phyloP scores from a whole-genome alignment of 2,329 filamentous ascomycete genomes.

The Hypoxylon sp. region DNA sequence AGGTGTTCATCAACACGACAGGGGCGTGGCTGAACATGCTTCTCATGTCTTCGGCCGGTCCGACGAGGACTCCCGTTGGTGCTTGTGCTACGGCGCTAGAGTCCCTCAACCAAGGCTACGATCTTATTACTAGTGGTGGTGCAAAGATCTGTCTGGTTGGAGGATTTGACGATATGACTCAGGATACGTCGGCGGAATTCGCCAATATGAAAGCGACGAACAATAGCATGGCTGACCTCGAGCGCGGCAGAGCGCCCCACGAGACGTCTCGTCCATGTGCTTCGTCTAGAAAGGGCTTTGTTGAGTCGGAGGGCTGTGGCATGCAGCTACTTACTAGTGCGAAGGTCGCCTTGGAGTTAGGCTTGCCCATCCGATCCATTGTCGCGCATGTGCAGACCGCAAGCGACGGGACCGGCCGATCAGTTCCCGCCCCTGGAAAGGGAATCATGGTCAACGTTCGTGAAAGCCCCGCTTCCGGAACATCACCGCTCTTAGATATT shows the following conservation, averaged over 20 bases:
- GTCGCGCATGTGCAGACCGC: constrained; percentile 55
- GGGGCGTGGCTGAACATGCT: constrained; percentile 61
- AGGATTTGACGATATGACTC: constrained; percentile 55
- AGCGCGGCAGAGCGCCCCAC: constrained; percentile 50
- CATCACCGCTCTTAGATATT: constrained; percentile 51
- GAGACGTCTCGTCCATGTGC: constrained; percentile 58
- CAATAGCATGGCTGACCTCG: constrained; percentile 52
- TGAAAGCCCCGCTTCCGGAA: constrained; percentile 38
- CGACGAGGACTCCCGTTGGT: constrained; percentile 56
- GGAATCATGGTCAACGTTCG: constrained; percentile 55
- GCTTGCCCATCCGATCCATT: constrained; percentile 55
- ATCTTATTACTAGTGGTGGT: constrained; percentile 53
- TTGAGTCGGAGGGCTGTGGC: constrained; percentile 57
- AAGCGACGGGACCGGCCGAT: constrained; percentile 55
- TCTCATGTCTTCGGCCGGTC: constrained; percentile 55
- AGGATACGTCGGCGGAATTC: constrained; percentile 54
- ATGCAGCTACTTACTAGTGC: constrained; percentile 56
- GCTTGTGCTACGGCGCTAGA: constrained; percentile 59
- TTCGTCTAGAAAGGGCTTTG: constrained; percentile 55
- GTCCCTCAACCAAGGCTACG: constrained; percentile 55
- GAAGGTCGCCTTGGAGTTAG: constrained; percentile 56
- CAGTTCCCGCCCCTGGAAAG: constrained; percentile 58
- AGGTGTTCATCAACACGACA: constrained; percentile 57
- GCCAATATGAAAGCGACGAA: constrained; percentile 58
- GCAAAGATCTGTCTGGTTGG: constrained; percentile 55